Percentiles rank a stretch among this genome's conserved stretches.
Evolutionary conservation across 805 yeast genomes (phyloP).

Genomic region (Candida awuae): DNA sequence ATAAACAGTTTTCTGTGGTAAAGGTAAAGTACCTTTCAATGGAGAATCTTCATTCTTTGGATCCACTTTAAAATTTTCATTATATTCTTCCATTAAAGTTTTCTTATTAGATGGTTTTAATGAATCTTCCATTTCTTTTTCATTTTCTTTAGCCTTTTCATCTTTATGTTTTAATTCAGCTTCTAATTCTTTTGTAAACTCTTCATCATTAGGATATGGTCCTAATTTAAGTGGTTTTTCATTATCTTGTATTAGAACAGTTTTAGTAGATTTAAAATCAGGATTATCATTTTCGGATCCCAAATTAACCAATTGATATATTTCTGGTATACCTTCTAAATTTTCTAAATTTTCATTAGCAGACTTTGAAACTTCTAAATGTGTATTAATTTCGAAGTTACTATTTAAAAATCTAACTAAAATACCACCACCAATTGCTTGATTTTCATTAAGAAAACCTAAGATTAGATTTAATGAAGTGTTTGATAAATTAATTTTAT

Average conservation of each 20-base stretch:
- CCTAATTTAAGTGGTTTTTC: slow-evolving; percentile 74
- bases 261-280: slow-evolving; percentile 30
- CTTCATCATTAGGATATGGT: slow-evolving; percentile 77
- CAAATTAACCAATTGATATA: slow-evolving; percentile 29
- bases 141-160: slow-evolving; percentile 32
- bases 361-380: slow-evolving; percentile 33
- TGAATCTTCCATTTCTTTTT: not conserved
- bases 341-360: slow-evolving; percentile 35
- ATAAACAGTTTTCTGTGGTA: slow-evolving; percentile 73
- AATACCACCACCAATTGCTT: slow-evolving; percentile 83
- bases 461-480: slow-evolving; percentile 79
- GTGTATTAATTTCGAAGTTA: slow-evolving; percentile 52
- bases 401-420: slow-evolving; percentile 81
- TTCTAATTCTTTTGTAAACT: slow-evolving; percentile 74
- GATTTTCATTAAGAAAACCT: slow-evolving; percentile 85
- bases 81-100: slow-evolving; percentile 59
- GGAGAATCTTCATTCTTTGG: slow-evolving; percentile 60
- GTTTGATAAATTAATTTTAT: slow-evolving; percentile 66
- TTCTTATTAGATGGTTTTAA: slow-evolving; percentile 20
- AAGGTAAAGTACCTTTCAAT: slow-evolving; percentile 63
- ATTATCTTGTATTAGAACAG: slow-evolving; percentile 33
- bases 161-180: slow-evolving; percentile 77
- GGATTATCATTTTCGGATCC: slow-evolving; percentile 17
- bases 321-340: slow-evolving; percentile 43
- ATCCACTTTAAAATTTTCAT: slow-evolving; percentile 47